A percentile compares a stretch with the other conserved stretches of the same genome.
These are phyloP conservation scores for Diaporthe australafricana DNA, from an alignment of 2,329 filamentous ascomycete genomes.

Conservation along the genomic window DNA sequence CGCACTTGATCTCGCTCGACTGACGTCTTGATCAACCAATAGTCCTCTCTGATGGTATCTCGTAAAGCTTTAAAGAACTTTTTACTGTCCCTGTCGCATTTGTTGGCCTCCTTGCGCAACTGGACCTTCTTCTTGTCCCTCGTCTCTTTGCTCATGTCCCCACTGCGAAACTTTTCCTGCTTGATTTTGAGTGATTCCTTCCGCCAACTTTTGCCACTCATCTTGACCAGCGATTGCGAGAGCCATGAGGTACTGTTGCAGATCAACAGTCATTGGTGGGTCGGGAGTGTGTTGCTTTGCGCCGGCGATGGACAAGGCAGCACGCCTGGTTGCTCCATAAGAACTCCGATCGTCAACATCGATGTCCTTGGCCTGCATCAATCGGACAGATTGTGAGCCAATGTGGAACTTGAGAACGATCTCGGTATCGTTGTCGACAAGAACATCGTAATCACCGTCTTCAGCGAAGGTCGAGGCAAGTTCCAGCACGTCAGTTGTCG, in stretches of 20 bases:
- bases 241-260: conserved; percentile 32
- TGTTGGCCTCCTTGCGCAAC: not conserved
- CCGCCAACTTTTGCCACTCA: conserved; percentile 6
- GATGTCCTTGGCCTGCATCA: conserved; percentile 34
- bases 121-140: not conserved
- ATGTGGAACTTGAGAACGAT: conserved; percentile 16
- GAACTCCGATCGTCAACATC: conserved; percentile 25
- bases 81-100: not conserved
- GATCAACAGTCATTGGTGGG: conserved; percentile 5
- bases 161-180: not conserved
- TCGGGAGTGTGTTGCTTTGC: not conserved
- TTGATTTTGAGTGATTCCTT: not conserved
- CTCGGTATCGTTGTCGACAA: not conserved
- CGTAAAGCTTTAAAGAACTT: not conserved
- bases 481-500: not conserved
- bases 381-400: conserved; percentile 3
- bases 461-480: not conserved
- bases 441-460: not conserved
- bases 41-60: not conserved
- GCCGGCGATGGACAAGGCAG: not conserved
- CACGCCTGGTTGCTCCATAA: not conserved
- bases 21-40: conserved; percentile 3
- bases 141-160: not conserved
- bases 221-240: not conserved
- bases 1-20: not conserved